phyloP scores from a whole-genome alignment of 352 stramenopile genomes.

The Phytophthora chlamydospora region DNA sequence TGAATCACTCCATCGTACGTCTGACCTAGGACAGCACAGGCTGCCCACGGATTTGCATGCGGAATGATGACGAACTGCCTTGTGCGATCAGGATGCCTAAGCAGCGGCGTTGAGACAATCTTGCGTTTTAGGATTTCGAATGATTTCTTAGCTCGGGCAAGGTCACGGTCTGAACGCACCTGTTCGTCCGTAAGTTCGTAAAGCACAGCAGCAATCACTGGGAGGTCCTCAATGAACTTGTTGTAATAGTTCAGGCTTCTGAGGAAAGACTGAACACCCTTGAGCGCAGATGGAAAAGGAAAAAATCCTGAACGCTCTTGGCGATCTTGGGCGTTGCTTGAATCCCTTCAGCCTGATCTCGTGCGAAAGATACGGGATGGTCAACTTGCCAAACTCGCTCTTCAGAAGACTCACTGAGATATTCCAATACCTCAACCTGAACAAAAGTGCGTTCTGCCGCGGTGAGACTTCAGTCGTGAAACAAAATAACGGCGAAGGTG shows the following conservation, averaged over 20 bases:
- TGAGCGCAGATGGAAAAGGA: neutral
- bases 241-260: conserved; percentile 21
- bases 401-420: conserved; percentile 7
- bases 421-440: conserved; percentile 5
- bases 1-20: conserved; percentile 1
- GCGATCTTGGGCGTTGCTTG: no score
- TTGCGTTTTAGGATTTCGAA: conserved; percentile 7
- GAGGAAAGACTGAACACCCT: conserved; percentile 15
- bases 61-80: conserved; percentile 1
- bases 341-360: no score
- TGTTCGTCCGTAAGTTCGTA: neutral
- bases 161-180: neutral
- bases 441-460: neutral
- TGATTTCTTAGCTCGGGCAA: neutral
- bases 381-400: conserved; percentile 4
- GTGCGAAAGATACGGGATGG: no score
- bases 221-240: conserved; percentile 23
- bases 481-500: no score
- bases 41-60: conserved; percentile 1
- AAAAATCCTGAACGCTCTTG: no score
- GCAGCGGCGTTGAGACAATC: neutral
- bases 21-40: neutral
- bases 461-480: no score
- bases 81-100: neutral
- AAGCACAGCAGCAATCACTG: conserved; percentile 6